Conservation (phyloP, 2,329 filamentous ascomycete genomes). For the Lachnellula cervina region DNA sequence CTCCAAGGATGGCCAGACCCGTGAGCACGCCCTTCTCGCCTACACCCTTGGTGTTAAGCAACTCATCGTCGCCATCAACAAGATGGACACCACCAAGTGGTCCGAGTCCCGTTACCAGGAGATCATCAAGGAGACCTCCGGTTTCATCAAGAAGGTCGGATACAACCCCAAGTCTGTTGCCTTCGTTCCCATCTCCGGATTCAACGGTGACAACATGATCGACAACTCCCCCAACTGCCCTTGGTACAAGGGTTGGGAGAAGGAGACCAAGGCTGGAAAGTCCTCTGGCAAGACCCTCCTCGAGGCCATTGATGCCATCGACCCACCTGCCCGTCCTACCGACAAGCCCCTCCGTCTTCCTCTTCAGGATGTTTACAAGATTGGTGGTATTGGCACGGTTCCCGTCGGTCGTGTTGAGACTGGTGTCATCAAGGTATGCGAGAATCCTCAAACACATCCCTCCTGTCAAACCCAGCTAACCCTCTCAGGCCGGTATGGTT, state of each 20-base stretch:
- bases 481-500: slow-evolving; percentile 78
- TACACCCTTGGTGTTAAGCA: slow-evolving; percentile 99
- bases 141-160: slow-evolving; percentile 99
- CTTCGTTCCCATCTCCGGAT: slow-evolving; percentile 99
- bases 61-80: slow-evolving; percentile 99
- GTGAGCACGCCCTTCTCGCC: slow-evolving; percentile 99
- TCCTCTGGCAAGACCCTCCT: slow-evolving; percentile 92
- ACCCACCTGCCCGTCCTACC: slow-evolving; percentile 84
- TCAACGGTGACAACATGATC: slow-evolving; percentile 99
- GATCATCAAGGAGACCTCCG: slow-evolving; percentile 99
- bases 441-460: slow-evolving; percentile 45
- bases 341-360: slow-evolving; percentile 99
- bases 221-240: slow-evolving; percentile 83
- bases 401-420: slow-evolving; percentile 99
- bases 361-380: slow-evolving; percentile 99
- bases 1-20: slow-evolving; percentile 99
- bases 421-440: slow-evolving; percentile 73
- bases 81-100: slow-evolving; percentile 99
- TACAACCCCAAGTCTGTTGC: slow-evolving; percentile 99
- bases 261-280: slow-evolving; percentile 91
- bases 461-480: slow-evolving; percentile 51
- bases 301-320: slow-evolving; percentile 96
- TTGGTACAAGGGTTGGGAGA: slow-evolving; percentile 99
- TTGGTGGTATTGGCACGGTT: slow-evolving; percentile 99
- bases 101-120: slow-evolving; percentile 93